phyloP scores from a whole-genome alignment of 495 filamentous ascomycete species.

The Penicillium manginii region DNA sequence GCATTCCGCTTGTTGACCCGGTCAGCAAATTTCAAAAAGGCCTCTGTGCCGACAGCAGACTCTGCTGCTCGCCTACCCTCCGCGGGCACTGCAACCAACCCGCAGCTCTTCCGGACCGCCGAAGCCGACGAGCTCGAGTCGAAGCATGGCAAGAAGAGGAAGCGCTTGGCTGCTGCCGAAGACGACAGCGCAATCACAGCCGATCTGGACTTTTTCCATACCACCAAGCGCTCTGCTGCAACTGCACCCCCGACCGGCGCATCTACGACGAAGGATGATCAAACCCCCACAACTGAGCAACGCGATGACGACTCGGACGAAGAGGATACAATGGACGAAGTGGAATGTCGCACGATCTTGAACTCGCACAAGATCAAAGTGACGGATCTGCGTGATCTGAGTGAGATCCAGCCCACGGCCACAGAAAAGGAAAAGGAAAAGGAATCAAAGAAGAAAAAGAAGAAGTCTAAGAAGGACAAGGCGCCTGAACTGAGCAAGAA shows the following conservation, averaged over 20 bases:
- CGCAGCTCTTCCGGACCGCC: constrained; percentile 55
- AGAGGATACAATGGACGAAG: constrained; percentile 52
- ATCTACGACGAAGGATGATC: constrained; percentile 19
- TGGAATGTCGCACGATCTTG: constrained; percentile 74
- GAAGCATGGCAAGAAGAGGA: constrained; percentile 44
- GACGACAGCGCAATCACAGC: constrained; percentile 30
- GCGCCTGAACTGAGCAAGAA: constrained; percentile 51
- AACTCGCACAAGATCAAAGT: constrained; percentile 87
- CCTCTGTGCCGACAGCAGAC: constrained; percentile 24
- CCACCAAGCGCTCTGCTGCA: constrained; percentile 28
- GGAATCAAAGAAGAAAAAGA: constrained; percentile 56
- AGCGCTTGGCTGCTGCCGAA: constrained; percentile 29
- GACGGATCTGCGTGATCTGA: constrained; percentile 61
- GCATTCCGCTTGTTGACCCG: constrained; percentile 58
- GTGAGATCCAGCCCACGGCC: constrained; percentile 38
- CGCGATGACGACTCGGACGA: constrained; percentile 30
- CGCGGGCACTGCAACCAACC: constrained; percentile 52
- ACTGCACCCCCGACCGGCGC: constrained; percentile 12
- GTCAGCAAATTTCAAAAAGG: constrained; percentile 55
- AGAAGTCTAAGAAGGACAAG: constrained; percentile 50
- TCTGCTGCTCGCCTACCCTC: constrained; percentile 47
- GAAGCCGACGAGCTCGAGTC: constrained; percentile 38
- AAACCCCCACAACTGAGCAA: constrained; percentile 18
- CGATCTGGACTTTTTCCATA: constrained; percentile 46
- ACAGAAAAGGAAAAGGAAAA: constrained; percentile 51